Base-by-base conservation (phyloP, 2,329 filamentous ascomycete genomes). In the Xylariaceae sp. region DNA sequence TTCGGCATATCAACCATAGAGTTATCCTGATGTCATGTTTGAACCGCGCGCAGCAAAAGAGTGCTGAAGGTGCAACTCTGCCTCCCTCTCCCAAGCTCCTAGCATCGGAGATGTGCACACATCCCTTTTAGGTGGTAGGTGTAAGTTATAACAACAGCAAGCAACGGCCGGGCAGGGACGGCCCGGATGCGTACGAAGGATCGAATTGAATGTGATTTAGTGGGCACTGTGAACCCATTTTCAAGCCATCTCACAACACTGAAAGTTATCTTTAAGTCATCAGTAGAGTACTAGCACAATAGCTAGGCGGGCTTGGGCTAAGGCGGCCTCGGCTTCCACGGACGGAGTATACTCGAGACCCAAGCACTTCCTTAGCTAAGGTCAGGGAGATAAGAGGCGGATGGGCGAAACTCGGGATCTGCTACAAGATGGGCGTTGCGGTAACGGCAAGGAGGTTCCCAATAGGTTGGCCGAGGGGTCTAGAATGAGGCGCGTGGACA, bases 351-450 rank as follows among this genome's bases (percentile, higher is more conserved):
- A 41, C 31, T 45, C 38, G 34, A 46, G 48, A 39, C 36, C 42
- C 44, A 47, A 31, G 44, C 38, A 48, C 55, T 49, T 46, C 54
- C 36, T 56, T 42, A 42, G 60, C 50, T 50, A 55, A 55, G 55
- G 45, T 51, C 53, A 55, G 50, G 41, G 48, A 47, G 47, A 55
- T 56, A 54, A 57, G 42, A 51, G 47, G 51, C 48, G 19, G 48
- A 47, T 64, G 63, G 62, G 59, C 61, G 53, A 63, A 66, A 56
- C 61, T 66, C 63, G 63, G 63, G 39, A 66, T 66, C 60, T 64
- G 34, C 55, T 51, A 45, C 18, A 47, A 28, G 31, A 31, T 31
- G 31, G 45, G 42, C 16, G 33, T 40, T 50, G 42, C 19, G 45
- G 34, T 45, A 44, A 42, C 41, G 43, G 46, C 14, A 28, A 28